Percentiles rank a stretch among this genome's conserved stretches.
Evolutionary conservation across 2,329 filamentous ascomycete species (phyloP).

Genomic region (Colletotrichum trifolii): DNA sequence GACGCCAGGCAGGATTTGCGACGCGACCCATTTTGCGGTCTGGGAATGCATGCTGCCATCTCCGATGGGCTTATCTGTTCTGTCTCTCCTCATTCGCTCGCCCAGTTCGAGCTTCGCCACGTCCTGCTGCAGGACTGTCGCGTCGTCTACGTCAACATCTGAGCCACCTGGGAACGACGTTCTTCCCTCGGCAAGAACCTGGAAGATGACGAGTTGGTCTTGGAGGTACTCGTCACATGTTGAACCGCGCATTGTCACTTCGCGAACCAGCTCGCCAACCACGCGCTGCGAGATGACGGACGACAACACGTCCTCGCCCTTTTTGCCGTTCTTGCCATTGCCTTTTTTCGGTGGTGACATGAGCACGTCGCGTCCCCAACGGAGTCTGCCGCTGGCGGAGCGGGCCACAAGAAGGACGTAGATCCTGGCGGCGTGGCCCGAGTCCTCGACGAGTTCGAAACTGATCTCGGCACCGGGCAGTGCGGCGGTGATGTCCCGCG

Average conservation of each 20-base stretch:
- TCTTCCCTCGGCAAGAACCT: conserved; percentile 64
- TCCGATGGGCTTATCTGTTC: conserved; percentile 62
- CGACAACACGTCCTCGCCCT: conserved; percentile 45
- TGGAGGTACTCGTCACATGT: conserved; percentile 67
- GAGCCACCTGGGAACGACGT: conserved; percentile 56
- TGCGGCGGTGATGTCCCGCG: conserved; percentile 50
- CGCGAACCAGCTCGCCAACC: conserved; percentile 54
- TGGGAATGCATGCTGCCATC: conserved; percentile 66
- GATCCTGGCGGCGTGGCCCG: conserved; percentile 60
- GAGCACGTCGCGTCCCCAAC: conserved; percentile 62
- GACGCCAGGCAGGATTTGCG: conserved; percentile 59
- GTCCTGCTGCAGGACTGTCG: conserved; percentile 41
- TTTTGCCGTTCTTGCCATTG: conserved; percentile 24
- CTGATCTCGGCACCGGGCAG: conserved; percentile 57
- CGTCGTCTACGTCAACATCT: conserved; percentile 28
- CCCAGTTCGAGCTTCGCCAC: conserved; percentile 45
- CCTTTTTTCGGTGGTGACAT: conserved; percentile 54
- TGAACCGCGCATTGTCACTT: conserved; percentile 49
- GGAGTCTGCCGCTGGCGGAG: conserved; percentile 53
- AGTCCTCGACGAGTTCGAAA: conserved; percentile 63
- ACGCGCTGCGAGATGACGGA: conserved; percentile 57
- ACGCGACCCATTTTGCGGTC: conserved; percentile 70
- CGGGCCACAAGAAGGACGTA: conserved; percentile 68
- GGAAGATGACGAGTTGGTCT: conserved; percentile 71
- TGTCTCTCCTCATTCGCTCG: conserved; percentile 53